Evolutionary conservation across 441 rosid genomes (phyloP), one percentile per base, ranked within the genome.

Genomic region (Adansonia rubrostipa): DNA sequence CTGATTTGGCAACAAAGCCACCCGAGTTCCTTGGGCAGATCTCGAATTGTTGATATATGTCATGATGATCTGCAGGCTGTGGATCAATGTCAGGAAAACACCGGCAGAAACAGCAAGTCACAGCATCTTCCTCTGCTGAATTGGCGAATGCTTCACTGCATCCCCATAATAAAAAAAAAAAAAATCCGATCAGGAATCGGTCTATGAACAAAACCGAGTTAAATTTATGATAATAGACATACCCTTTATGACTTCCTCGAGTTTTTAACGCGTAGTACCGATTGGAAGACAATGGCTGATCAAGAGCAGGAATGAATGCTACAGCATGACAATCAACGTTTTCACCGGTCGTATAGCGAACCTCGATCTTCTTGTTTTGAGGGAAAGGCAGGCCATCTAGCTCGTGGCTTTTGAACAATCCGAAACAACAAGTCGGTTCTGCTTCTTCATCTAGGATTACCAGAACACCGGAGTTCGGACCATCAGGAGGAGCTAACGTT

Each of bases 371-470:
- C 70, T 62, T 81, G 82, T 87, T 87, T 42, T 86, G 86, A 58
- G 91, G 96, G 78, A 93, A 90, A 14, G 96, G 96, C 5, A 88
- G 82, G 79, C 80, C 79, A 15, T 68, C 66, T 47, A 87, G 79
- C 36, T 7, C 22, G 72, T 64, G 0, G 11, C 73, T 78, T 36
- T 79, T 74, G 53, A 83, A 85, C 67, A 75, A 45, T n/a, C 93
- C 93, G 22, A 88, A 88, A 78, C 87, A 90, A 75, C 83, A 82
- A 14, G 88, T 88, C 4, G 83, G 83, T 19, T 71, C 83, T 2
- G 87, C 83, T 80, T 91, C 94, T 71, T 88, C 86, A 13, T 91
- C 93, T 73, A 76, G 85, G 75, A 91, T 85, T 0, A 90, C 84
- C 36, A 90, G 74, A 36, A 85, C 73, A 0, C 92, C 93, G 0